These are phyloP conservation scores for Apophysomyces variabilis DNA, from an alignment of 371 early-diverging fungal species.

Conservation along the genomic window DNA sequence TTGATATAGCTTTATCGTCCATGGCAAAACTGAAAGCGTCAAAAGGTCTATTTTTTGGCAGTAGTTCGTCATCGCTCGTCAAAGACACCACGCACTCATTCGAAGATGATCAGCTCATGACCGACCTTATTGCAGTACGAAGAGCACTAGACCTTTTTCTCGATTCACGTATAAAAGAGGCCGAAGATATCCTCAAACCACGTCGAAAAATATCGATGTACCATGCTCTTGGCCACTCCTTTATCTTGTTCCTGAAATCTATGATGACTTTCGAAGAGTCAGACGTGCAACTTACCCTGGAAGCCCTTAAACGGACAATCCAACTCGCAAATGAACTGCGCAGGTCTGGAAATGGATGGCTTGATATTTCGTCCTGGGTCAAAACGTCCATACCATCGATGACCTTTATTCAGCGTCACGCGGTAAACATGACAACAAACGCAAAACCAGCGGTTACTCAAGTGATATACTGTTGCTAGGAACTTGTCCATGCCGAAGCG, in stretches of 20 bases:
- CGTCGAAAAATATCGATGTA: constrained; percentile 60
- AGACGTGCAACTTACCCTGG: constrained; percentile 64
- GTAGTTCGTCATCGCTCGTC: not conserved
- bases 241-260: constrained; percentile 66
- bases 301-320: constrained; percentile 61
- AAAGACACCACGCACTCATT: not conserved
- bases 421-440: constrained; percentile 34
- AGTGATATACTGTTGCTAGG: constrained; percentile 27
- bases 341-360: constrained; percentile 47
- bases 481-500: constrained; percentile 77
- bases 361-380: constrained; percentile 41
- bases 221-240: constrained; percentile 69
- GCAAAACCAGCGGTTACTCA: not conserved
- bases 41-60: not conserved
- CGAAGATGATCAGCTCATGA: constrained; percentile 12
- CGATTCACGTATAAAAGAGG: constrained; percentile 65
- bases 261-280: constrained; percentile 76
- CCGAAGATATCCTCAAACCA: constrained; percentile 59
- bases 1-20: not conserved
- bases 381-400: constrained; percentile 60
- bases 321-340: constrained; percentile 55
- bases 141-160: constrained; percentile 67
- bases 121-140: constrained; percentile 57
- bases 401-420: constrained; percentile 71
- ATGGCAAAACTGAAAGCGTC: not conserved